A percentile compares a stretch with the other conserved stretches of the same genome.
Evolutionary conservation across 2,329 filamentous ascomycete genomes (phyloP).

Genomic region (Xylariaceae sp.): DNA sequence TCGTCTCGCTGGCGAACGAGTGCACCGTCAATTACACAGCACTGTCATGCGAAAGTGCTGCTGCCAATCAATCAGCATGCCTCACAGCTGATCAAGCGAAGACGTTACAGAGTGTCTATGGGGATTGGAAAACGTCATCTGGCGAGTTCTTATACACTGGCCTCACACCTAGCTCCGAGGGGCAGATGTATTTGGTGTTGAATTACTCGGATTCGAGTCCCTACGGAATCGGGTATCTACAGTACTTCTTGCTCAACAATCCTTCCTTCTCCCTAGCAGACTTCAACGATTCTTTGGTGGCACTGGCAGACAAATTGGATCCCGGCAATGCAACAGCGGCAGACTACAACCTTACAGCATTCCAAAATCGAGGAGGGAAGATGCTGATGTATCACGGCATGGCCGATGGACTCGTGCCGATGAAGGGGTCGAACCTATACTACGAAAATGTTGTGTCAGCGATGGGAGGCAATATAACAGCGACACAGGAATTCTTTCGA

Average conservation of each 20-base stretch:
- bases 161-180: conserved; percentile 46
- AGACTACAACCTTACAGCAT: conserved; percentile 36
- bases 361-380: conserved; percentile 39
- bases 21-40: conserved; percentile 43
- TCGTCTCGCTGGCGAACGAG: conserved; percentile 43
- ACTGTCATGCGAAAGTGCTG: conserved; percentile 35
- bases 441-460: conserved; percentile 28
- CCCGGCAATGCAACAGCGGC: conserved; percentile 38
- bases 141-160: conserved; percentile 39
- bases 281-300: conserved; percentile 32
- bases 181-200: conserved; percentile 31
- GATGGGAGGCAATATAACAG: conserved; percentile 27
- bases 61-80: conserved; percentile 32
- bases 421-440: conserved; percentile 32
- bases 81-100: conserved; percentile 41
- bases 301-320: conserved; percentile 31
- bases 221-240: conserved; percentile 34
- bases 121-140: conserved; percentile 22
- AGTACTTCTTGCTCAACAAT: conserved; percentile 40
- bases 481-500: conserved; percentile 46
- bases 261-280: conserved; percentile 32
- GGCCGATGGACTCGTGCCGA: conserved; percentile 39
- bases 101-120: conserved; percentile 32
- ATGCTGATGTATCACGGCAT: conserved; percentile 45
- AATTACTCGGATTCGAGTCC: conserved; percentile 30